Percentiles rank a stretch among this genome's conserved stretches.
Conservation (phyloP, 495 filamentous ascomycete species). For the Xylaria cubensis region DNA sequence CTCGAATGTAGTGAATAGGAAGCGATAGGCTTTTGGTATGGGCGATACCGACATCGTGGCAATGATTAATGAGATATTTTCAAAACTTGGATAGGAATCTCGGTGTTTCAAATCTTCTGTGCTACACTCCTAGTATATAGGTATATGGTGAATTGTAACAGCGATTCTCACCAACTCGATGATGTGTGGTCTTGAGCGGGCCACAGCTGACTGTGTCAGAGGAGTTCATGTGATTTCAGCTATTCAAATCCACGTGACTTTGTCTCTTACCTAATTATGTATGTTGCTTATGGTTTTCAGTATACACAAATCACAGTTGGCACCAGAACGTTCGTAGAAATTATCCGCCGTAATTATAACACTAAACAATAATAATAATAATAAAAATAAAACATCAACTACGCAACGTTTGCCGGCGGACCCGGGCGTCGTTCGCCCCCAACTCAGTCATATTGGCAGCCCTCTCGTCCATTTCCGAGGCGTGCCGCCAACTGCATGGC, state of each 20-base stretch:
- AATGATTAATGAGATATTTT: background rate
- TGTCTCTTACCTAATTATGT: background rate
- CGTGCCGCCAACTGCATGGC: background rate
- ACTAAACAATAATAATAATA: too few relatives aligned
- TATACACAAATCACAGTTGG: background rate
- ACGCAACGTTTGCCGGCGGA: background rate
- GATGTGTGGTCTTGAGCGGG: background rate
- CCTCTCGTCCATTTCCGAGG: background rate
- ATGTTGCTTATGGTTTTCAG: background rate
- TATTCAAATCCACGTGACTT: background rate
- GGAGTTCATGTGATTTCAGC: background rate
- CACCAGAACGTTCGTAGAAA: background rate
- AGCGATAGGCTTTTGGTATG: slow-evolving; percentile 21
- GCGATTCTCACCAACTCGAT: background rate
- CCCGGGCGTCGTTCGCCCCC: background rate
- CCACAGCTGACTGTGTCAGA: background rate
- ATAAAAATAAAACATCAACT: background rate
- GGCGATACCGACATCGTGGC: slow-evolving; percentile 20
- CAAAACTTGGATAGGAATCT: background rate
- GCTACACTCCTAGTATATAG: background rate
- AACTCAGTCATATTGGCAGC: background rate
- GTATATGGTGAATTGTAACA: background rate
- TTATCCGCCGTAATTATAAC: background rate
- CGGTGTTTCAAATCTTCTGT: background rate
- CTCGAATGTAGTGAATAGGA: slow-evolving; percentile 21